Base-by-base conservation (phyloP, 805 yeast species). In the baker's yeast (Saccharomyces cerevisiae) region DNA sequence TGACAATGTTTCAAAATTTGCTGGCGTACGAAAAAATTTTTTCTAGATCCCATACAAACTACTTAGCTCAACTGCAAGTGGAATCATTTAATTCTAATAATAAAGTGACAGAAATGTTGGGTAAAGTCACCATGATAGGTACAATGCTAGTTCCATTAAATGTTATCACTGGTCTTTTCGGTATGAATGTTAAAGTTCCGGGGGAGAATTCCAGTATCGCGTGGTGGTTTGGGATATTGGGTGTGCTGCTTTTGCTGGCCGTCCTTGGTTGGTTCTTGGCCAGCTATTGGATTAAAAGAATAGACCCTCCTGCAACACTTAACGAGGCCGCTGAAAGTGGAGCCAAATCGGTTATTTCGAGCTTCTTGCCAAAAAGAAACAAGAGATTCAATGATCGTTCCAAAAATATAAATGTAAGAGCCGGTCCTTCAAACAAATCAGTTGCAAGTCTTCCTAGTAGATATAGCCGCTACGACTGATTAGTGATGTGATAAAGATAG, bases 151-250 rank as follows among this genome's bases (percentile, higher is more conserved):
- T 92, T 58, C 98, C 98, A 14, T 78, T 92, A 76, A 92, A 92
- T 68, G 74, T 92, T 55, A 79, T 92, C 48, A 89, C 97, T 1
- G 96, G 97, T 68, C 66, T 91, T 58, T 92, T 92, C 71, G 97
- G 97, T 64, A 92, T 92, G 99, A 92, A 92, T 70, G 98, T 92
- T 21, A 70, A 62, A 11, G 87, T 92, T 29, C 97, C 97, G 0
- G 97, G 97, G 29, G 71, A 79, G 56, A 73, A 61, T 13, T 57
- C 27, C 4, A 47, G 53, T 47, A 69, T 77, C 43, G 79, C 74
- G 2, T 86, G 94, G 89, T 89, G 81, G 66, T 82, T 80, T 67
- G 87, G 88, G 47, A 82, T 85, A 55, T 64, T 84, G 6, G 87
- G 83, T 9, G 72, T 79, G 26, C 66, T 84, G 57, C 55, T 80